Conservation (phyloP, 805 yeast genomes). For the Kuraishia hungarica region DNA sequence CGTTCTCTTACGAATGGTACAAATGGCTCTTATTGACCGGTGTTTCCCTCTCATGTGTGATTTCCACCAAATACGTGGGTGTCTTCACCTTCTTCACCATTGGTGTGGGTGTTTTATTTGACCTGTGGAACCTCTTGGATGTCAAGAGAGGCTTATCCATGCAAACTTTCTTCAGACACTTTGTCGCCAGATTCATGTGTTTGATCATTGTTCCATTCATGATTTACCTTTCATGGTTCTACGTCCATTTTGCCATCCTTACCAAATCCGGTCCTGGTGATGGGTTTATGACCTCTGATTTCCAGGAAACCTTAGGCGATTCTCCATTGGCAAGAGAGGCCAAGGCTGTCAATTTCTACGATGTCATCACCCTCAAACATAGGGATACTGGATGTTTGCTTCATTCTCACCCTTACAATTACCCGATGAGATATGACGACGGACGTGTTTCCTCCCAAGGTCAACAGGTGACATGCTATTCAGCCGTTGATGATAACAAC, state of each 20-base stretch:
- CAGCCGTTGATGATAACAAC: slow-evolving; percentile 53
- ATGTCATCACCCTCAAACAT: slow-evolving; percentile 69
- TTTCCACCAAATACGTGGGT: slow-evolving; percentile 95
- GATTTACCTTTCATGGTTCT: slow-evolving; percentile 85
- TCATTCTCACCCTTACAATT: slow-evolving; percentile 71
- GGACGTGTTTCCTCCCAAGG: slow-evolving; percentile 92
- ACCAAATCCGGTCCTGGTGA: slow-evolving; percentile 94
- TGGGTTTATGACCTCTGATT: slow-evolving; percentile 86
- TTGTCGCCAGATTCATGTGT: slow-evolving; percentile 60
- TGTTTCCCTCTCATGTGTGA: slow-evolving; percentile 78
- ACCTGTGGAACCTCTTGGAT: slow-evolving; percentile 84
- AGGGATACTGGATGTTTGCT: slow-evolving; percentile 70
- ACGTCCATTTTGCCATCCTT: slow-evolving; percentile 78
- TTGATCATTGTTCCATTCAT: slow-evolving; percentile 74
- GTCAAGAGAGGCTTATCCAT: slow-evolving; percentile 55
- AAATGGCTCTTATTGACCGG: slow-evolving; percentile 83
- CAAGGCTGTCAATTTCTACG: slow-evolving; percentile 66
- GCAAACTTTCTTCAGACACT: slow-evolving; percentile 54
- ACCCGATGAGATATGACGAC: slow-evolving; percentile 92
- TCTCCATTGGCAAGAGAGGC: slow-evolving; percentile 67
- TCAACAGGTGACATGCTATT: slow-evolving; percentile 82
- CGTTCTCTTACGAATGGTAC: slow-evolving; percentile 78
- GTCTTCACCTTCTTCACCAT: slow-evolving; percentile 82
- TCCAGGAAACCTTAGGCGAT: slow-evolving; percentile 88
- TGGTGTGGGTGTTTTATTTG: slow-evolving; percentile 79